A percentile compares a stretch with the other conserved stretches of the same genome.
Conservation (phyloP, 495 filamentous ascomycete genomes). For the Immersiella caudata region DNA sequence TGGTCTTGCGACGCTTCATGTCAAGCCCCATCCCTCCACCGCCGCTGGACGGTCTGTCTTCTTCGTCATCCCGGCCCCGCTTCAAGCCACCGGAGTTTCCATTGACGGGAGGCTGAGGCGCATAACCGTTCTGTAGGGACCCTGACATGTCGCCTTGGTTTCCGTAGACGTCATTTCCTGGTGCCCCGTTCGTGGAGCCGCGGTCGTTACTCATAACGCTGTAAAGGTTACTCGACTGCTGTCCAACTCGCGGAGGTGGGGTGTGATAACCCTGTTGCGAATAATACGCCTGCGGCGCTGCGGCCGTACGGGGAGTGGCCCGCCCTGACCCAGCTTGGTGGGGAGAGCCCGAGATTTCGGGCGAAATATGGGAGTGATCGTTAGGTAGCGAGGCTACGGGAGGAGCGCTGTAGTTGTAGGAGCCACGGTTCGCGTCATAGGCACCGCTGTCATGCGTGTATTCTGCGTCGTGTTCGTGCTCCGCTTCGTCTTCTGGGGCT, state of each 20-base stretch:
- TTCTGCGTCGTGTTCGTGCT: conserved; percentile 74
- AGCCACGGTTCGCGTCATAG: conserved; percentile 68
- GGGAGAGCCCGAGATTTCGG: conserved; percentile 87
- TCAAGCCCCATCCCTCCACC: conserved; percentile 59
- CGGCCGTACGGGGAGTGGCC: conserved; percentile 79
- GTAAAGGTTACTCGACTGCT: conserved; percentile 80
- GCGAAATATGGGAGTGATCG: conserved; percentile 80
- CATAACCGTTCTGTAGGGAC: conserved; percentile 63
- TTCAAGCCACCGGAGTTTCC: conserved; percentile 70
- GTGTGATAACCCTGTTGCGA: conserved; percentile 70
- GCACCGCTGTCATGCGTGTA: conserved; percentile 75
- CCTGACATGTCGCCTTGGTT: conserved; percentile 60
- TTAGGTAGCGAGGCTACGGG: conserved; percentile 65
- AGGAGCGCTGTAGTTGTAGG: conserved; percentile 74
- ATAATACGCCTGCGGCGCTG: conserved; percentile 73
- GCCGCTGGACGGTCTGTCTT: conserved; percentile 69
- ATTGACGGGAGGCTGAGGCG: conserved; percentile 61
- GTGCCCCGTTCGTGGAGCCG: conserved; percentile 66
- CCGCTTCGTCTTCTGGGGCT: conserved; percentile 72
- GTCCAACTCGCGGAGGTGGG: conserved; percentile 73
- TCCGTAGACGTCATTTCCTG: conserved; percentile 68
- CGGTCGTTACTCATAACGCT: conserved; percentile 88
- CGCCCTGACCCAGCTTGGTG: conserved; percentile 84
- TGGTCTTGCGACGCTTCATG: conserved; percentile 82
- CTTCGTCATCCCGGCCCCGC: conserved; percentile 79